Conservation (phyloP, 2,329 filamentous ascomycete genomes). For the Calonectria henricotiae region DNA sequence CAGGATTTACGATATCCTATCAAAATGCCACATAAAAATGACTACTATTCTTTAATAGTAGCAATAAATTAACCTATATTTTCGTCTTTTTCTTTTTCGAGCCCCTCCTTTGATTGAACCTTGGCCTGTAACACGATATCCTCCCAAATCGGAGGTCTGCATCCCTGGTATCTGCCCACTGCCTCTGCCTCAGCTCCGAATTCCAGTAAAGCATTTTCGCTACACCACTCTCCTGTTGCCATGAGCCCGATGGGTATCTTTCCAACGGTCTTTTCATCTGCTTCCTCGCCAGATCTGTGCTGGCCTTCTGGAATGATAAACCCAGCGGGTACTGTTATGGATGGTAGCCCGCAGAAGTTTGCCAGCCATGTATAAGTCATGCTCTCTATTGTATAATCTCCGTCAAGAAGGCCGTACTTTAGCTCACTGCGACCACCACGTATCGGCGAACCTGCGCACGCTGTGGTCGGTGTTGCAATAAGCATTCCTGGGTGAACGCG, state of each 20-base stretch:
- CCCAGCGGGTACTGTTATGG: conserved; percentile 63
- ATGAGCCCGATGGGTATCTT: conserved; percentile 70
- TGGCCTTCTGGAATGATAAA: conserved; percentile 60
- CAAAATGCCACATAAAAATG: too few relatives aligned
- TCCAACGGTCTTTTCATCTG: conserved; percentile 55
- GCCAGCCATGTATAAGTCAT: conserved; percentile 70
- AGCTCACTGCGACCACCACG: conserved; percentile 43
- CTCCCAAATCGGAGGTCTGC: conserved; percentile 27
- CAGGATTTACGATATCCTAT: too few relatives aligned
- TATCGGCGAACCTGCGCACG: conserved; percentile 65
- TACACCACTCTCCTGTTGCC: conserved; percentile 71
- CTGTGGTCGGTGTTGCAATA: conserved; percentile 80
- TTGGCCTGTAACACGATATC: conserved; percentile 8
- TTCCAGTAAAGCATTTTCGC: conserved; percentile 65
- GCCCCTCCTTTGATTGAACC: background rate
- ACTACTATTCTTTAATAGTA: background rate
- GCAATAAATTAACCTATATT: background rate
- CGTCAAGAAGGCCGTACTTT: conserved; percentile 54
- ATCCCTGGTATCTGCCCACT: conserved; percentile 48
- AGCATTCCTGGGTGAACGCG: conserved; percentile 77
- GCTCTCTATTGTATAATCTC: conserved; percentile 63
- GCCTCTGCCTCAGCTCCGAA: conserved; percentile 67
- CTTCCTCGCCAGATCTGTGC: conserved; percentile 53
- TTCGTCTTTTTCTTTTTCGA: background rate
- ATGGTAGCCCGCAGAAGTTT: conserved; percentile 67